Evolutionary conservation across 2,329 filamentous ascomycete genomes (phyloP), one percentile per base, ranked within the genome.

Genomic region (Alternaria sp.): DNA sequence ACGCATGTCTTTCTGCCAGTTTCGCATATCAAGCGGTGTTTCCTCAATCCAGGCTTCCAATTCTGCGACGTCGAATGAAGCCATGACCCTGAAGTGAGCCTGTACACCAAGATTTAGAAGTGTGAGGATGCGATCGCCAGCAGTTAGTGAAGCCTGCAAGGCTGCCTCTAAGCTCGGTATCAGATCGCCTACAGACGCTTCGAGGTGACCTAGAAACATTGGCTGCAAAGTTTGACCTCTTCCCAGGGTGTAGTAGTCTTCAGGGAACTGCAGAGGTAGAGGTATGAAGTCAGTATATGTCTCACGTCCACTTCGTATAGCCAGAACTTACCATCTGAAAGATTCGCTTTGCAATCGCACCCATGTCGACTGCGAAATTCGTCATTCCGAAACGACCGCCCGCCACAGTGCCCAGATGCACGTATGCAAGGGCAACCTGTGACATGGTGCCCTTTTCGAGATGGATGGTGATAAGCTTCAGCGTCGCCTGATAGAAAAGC

Each of bases 381-480:
- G 90, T 82, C 87, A 91, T 90, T 70, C 89, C 89, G 77, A 93
- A 93, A 12, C 91, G 86, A 17, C 88, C 85, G 30, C 91, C 83
- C 2, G 89, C 87, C 60, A 94, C 87, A 69, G 89, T 86, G 21
- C 88, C 88, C 13, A 93, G 74, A 69, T 93, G 86, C 3, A 93
- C 79, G 69, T 92, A 93, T 1, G 85, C 86, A 26, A 90, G 85
- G 15, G 89, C 89, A 2, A 89, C 89, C 75, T 94, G 91, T 6
- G 91, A 88, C 66, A 91, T 91, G 6, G 86, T 82, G 0, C 91
- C 91, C 11, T 83, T 81, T 3, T 84, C 83, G 7, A 94, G 81
- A 73, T 92, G 90, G 57, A 89, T 83, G 57, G 89, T 83, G 59
- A 93, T 81, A 82, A 93, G 88, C 64, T 89, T 84, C 13, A 94